Base-by-base conservation (phyloP, 108 stramenopile species). In the Epithemia pelagica region DNA sequence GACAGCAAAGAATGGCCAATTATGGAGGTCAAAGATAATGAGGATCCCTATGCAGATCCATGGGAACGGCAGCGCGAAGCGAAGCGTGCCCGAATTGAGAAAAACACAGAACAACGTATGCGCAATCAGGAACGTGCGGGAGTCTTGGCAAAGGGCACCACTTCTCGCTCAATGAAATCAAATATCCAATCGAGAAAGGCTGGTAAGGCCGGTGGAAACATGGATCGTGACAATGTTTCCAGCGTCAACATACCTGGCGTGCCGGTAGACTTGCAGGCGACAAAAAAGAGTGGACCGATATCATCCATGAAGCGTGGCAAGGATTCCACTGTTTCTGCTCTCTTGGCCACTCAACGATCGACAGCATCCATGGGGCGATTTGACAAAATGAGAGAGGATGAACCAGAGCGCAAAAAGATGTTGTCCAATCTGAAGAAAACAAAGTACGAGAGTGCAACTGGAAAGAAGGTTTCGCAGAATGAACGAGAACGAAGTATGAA, bases 351-450 rank as follows among this genome's bases (percentile, higher is more conserved):
- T 27, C 94, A 91, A 64, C 64, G 72, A 28, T 90, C 89, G 2
- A 95, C 94, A 25, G 90, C 94, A 1, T 87, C 86, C 10, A 63
- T 91, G 30, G 94, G 94, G 22, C 80, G 77, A 53, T 95, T 95
- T 72, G 94, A 95, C 66, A 82, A 80, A 52, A 76, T 82, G 79
- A 52, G 85, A 23, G 87, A 90, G 66, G 90, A 89, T 0, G 94
- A 95, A 76, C 90, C 88, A 28, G 86, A 90, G 67, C 68, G 86
- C 22, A 77, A 76, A 61, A 90, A 90, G 70, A 54, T 63, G 8
- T 21, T 75, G 18, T 30, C 80, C 2, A 70, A 74, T 31, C 2
- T 68, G 59, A 87, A 88, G 66, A 90, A 87, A 69, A 77, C 87
- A 56, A 93, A 93, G 73, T 78, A 72, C 54, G 83, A 85, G 53